phyloP scores from a whole-genome alignment of 495 filamentous ascomycete genomes.

The Trichocladium antarcticum region DNA sequence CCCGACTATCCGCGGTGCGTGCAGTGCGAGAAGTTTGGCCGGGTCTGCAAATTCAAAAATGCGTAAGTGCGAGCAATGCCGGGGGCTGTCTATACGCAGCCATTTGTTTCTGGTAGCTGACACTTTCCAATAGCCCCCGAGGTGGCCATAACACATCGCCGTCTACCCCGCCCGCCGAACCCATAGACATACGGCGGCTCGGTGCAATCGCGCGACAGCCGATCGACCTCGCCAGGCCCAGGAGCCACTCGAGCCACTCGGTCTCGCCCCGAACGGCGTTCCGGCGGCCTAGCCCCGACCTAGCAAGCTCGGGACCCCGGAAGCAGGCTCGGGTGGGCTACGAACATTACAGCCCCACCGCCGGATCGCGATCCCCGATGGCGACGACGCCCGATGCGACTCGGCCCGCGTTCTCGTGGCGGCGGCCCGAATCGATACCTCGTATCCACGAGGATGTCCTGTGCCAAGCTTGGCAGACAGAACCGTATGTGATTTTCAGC shows the following conservation, averaged over 20 bases:
- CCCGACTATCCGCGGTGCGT: conserved; percentile 75
- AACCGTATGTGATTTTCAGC: conserved; percentile 43
- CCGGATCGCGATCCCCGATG: conserved; percentile 24
- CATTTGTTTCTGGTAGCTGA: too few species aligned
- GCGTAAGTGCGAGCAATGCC: conserved; percentile 49
- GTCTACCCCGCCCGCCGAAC: conserved; percentile 39
- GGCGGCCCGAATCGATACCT: conserved; percentile 30
- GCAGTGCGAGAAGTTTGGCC: conserved; percentile 81
- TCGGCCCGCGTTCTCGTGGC: conserved; percentile 27
- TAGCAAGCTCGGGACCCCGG: conserved; percentile 19
- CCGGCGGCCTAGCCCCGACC: conserved; percentile 22
- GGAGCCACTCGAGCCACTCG: conserved; percentile 33
- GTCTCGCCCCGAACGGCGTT: conserved; percentile 35
- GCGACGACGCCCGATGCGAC: conserved; percentile 27
- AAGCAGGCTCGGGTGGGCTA: conserved; percentile 35
- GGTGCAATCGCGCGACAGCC: conserved; percentile 18
- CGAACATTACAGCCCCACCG: conserved; percentile 30
- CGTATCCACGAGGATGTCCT: conserved; percentile 41
- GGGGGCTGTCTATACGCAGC: neutral
- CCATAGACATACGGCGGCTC: conserved; percentile 34
- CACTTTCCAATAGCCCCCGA: conserved; percentile 29
- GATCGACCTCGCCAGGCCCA: conserved; percentile 25
- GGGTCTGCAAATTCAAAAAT: conserved; percentile 75
- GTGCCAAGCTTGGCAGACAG: conserved; percentile 48
- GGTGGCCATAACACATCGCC: conserved; percentile 33